Base-by-base conservation (phyloP, 2,329 filamentous ascomycete species). In the Exophiala alcalophila region DNA sequence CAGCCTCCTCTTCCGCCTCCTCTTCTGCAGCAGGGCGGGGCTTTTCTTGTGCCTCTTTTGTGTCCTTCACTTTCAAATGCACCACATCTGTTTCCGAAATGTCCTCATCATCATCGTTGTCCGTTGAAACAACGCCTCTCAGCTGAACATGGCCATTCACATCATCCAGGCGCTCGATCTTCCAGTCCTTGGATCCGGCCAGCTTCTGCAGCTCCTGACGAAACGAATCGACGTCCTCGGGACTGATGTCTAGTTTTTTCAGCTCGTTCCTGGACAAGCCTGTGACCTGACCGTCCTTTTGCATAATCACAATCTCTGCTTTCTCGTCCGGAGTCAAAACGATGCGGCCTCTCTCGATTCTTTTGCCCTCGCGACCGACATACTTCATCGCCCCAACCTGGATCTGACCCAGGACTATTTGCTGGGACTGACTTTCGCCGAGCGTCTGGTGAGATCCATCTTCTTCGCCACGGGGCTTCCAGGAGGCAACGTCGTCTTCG, bases 151-250 rank as follows among this genome's bases (percentile, higher is more conserved):
- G 73, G 4, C 77, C 73, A 1, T 82, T 77, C 8, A 79, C 72
- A 57, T 92, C 84, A 26, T 56, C 55, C 1, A 92, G 78, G 10
- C 92, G 72, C 63, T 92, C 86, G 46, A 95, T 69, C 57, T 81
- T 84, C 88, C 89, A 95, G 11, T 80, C 80, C 52, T 81, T 77
- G 5, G 83, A 80, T 2, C 80, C 77, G 0, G 86, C 86, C 27
- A 85, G 60, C 56, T 80, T 76, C 59, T 85, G 74, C 44, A 94
- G 65, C 58, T 86, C 72, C 50, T 80, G 74, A 56, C 77, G 77
- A 60, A 94, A 70, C 31, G 80, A 72, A 55, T 90, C 81, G 3
- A 94, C 72, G 29, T 81, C 73, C 32, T 82, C 74, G 0, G 77
- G 76, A 40, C 82, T 76, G 20, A 91, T 69, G 10, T 84, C 78